Evolutionary conservation across 306 rosid species (phyloP), one percentile per base, ranked within the genome.

Genomic region (Cucurbita pepo): DNA sequence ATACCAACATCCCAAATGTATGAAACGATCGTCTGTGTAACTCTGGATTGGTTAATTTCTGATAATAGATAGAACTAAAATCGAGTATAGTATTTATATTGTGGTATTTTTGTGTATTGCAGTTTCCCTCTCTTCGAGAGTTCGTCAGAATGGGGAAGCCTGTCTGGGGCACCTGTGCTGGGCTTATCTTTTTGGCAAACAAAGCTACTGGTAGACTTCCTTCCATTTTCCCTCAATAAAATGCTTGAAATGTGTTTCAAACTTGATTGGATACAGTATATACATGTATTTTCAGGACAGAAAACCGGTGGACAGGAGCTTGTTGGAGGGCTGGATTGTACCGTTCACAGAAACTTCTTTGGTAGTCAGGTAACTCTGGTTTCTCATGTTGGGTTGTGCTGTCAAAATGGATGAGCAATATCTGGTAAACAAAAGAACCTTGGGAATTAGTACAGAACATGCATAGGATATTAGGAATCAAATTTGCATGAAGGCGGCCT

Each of bases 131-230:
- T 1, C 71, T 94, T 79, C 84, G 97, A 34, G 97, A 91, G 82
- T 94, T 94, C 77, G 99, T 94, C 34, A 79, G 83, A 79, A 71
- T 84, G 86, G 97, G 97, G 78, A 94, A 86, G 85, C 99, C 99
- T 77, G 99, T 94, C 50, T 94, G 99, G 99, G 99, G 99, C 79
- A 94, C 97, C 71, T 94, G 99, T 83, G 99, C 99, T 15, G 99
- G 99, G 76, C 99, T 94, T 45, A 91, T 94, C 75, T 94, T 94
- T 85, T 80, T 91, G 83, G 99, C 99, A 60, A 44, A 94, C 78
- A 91, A 84, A 59, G 97, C 99, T 53, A 34, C 77, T 77, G 97
- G 99, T 94, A 62, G 41, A 69, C 78, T 60, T 55, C 73, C 43
- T 67, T 67, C 43, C 55, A 62, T 44, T 56, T 44, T 50, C 4